Evolutionary conservation across 768 basidiomycete genomes (phyloP).

Genomic region (Leccinum obscurum): DNA sequence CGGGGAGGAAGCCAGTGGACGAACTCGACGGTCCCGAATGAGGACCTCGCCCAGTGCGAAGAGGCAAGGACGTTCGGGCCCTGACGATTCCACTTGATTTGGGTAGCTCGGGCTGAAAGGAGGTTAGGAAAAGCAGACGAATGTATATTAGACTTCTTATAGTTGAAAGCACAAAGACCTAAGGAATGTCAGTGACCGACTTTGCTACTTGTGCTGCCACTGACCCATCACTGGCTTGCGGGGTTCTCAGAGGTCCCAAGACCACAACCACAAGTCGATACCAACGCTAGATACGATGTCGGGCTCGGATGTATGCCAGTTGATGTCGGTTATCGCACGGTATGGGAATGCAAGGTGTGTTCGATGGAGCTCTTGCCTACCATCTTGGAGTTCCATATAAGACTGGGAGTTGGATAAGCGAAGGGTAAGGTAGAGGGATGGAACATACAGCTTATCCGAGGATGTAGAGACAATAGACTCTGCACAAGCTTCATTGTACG

Average conservation of each 20-base stretch:
- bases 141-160: conserved; percentile 28
- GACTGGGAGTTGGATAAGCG: conserved; percentile 37
- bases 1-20: conserved; percentile 22
- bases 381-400: conserved; percentile 92
- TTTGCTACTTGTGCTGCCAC: background rate
- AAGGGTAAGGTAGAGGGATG: background rate
- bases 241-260: conserved; percentile 82
- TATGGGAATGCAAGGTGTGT: conserved; percentile 87
- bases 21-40: conserved; percentile 92
- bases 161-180: conserved; percentile 62
- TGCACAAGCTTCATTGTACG: conserved; percentile 80
- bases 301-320: conserved; percentile 89
- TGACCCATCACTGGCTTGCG: conserved; percentile 61
- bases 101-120: conserved; percentile 74
- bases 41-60: conserved; percentile 83
- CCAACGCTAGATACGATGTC: conserved; percentile 60
- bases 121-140: background rate
- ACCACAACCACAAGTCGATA: conserved; percentile 74
- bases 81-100: conserved; percentile 96
- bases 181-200: background rate
- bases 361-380: conserved; percentile 80
- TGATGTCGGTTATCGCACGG: conserved; percentile 96
- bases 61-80: conserved; percentile 88
- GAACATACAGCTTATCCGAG: conserved; percentile 77
- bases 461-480: conserved; percentile 88